A percentile compares a stretch with the other conserved stretches of the same genome.
Conservation (phyloP, 306 rosid species). For the Rubus parviflorus region DNA sequence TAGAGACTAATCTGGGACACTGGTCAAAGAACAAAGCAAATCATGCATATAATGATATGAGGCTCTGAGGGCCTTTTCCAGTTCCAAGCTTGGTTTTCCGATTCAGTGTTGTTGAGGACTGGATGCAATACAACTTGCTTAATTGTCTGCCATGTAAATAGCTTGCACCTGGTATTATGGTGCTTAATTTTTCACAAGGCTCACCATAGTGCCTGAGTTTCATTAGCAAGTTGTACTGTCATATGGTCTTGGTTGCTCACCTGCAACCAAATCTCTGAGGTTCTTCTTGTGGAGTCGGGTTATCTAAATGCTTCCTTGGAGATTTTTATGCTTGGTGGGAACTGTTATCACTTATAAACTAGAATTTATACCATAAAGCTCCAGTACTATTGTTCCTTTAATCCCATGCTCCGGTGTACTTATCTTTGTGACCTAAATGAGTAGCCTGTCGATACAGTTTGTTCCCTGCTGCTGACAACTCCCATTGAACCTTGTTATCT, state of each 20-base stretch:
- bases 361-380: conserved; percentile 10
- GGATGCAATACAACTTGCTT: conserved; percentile 3
- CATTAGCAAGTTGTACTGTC: conserved; percentile 23
- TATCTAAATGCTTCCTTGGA: conserved; percentile 14
- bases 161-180: conserved; percentile 15
- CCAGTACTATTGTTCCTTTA: conserved; percentile 7
- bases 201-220: conserved; percentile 20
- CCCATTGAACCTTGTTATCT: background rate
- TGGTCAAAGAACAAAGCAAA: background rate
- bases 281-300: conserved; percentile 3
- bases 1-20: conserved; percentile 7
- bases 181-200: background rate
- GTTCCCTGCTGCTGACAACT: conserved; percentile 5
- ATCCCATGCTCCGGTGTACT: background rate
- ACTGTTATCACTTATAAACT: background rate
- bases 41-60: background rate
- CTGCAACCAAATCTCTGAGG: background rate
- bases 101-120: background rate
- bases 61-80: background rate
- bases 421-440: background rate
- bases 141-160: conserved; percentile 16
- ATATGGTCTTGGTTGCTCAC: conserved; percentile 6
- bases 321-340: conserved; percentile 22
- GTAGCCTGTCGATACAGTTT: conserved; percentile 18
- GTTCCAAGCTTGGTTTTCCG: conserved; percentile 1